Conservation (phyloP, 2,329 filamentous ascomycete genomes). For the Penicillium sp. region DNA sequence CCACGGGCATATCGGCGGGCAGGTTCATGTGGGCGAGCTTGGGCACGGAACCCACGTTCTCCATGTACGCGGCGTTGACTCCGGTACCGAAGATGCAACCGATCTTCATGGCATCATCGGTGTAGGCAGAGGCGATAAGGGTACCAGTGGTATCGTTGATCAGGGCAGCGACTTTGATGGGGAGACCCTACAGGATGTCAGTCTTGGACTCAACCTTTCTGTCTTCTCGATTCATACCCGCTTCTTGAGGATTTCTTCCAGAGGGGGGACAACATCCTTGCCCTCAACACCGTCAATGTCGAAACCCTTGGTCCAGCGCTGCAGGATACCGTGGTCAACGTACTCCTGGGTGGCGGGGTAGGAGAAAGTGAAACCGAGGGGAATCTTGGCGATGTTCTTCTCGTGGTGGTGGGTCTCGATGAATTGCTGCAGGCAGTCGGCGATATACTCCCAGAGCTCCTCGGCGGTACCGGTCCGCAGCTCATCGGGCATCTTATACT, state of each 20-base stretch:
- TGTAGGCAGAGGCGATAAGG: slow-evolving; percentile 93
- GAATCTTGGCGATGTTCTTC: slow-evolving; percentile 61
- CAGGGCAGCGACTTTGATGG: slow-evolving; percentile 87
- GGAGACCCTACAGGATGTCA: slow-evolving; percentile 64
- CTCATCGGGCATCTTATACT: slow-evolving; percentile 92
- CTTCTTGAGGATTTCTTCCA: slow-evolving; percentile 74
- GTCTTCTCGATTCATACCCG: slow-evolving; percentile 50
- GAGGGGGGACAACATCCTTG: slow-evolving; percentile 83
- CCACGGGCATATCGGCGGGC: slow-evolving; percentile 79
- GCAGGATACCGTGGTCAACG: slow-evolving; percentile 87
- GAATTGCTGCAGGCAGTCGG: slow-evolving; percentile 88
- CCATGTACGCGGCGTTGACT: slow-evolving; percentile 98
- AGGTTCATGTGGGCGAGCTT: slow-evolving; percentile 93
- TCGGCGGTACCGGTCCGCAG: slow-evolving; percentile 82
- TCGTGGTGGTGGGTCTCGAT: slow-evolving; percentile 78
- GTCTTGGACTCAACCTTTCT: slow-evolving; percentile 5
- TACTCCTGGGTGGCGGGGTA: slow-evolving; percentile 92
- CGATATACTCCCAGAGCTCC: slow-evolving; percentile 92
- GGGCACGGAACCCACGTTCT: slow-evolving; percentile 83
- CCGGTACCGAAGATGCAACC: slow-evolving; percentile 98
- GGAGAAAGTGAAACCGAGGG: slow-evolving; percentile 93
- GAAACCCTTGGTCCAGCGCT: slow-evolving; percentile 97
- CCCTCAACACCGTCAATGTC: slow-evolving; percentile 92
- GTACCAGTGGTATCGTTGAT: slow-evolving; percentile 99
- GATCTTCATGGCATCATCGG: slow-evolving; percentile 88